phyloP scores from a whole-genome alignment of 257 asterid species.

The Plantago major region DNA sequence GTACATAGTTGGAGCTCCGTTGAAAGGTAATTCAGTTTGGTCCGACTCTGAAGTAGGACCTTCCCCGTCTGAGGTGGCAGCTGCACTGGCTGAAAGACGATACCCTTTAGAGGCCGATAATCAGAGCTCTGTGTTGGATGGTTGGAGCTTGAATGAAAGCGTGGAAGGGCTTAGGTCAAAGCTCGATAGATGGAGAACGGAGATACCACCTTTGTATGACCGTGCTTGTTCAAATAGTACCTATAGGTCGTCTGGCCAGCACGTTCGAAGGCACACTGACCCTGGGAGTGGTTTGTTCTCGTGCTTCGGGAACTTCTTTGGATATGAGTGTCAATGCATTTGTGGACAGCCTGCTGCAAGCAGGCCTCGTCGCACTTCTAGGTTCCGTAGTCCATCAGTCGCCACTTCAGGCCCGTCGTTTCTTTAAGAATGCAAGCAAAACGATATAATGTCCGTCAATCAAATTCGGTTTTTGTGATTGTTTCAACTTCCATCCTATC shows the following conservation, averaged over 20 bases:
- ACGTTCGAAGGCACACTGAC: conserved; percentile 26
- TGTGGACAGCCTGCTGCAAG: conserved; percentile 69
- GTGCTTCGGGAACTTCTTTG: conserved; percentile 70
- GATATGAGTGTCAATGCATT: conserved; percentile 76
- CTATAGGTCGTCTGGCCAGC: conserved; percentile 39
- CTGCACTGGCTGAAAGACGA: conserved; percentile 37
- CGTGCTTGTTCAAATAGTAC: conserved; percentile 52
- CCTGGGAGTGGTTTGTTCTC: conserved; percentile 50
- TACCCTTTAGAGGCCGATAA: conserved; percentile 40
- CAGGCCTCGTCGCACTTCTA: conserved; percentile 16
- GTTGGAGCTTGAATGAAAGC: conserved; percentile 64
- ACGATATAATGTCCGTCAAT: neutral
- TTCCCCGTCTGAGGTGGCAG: conserved; percentile 66
- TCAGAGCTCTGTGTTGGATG: conserved; percentile 58
- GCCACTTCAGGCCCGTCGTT: conserved; percentile 45
- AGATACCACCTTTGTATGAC: conserved; percentile 57
- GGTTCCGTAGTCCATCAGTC: conserved; percentile 43
- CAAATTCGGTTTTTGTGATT: neutral
- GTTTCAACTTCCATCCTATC: neutral
- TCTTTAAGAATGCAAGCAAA: conserved; percentile 23
- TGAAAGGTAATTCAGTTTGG: conserved; percentile 28
- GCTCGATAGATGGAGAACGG: conserved; percentile 67
- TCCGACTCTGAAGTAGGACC: conserved; percentile 64
- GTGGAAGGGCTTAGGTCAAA: conserved; percentile 62
- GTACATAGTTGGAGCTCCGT: conserved; percentile 14